Base-by-base conservation (phyloP, 2,329 filamentous ascomycete species). In the Alternaria consortialis region DNA sequence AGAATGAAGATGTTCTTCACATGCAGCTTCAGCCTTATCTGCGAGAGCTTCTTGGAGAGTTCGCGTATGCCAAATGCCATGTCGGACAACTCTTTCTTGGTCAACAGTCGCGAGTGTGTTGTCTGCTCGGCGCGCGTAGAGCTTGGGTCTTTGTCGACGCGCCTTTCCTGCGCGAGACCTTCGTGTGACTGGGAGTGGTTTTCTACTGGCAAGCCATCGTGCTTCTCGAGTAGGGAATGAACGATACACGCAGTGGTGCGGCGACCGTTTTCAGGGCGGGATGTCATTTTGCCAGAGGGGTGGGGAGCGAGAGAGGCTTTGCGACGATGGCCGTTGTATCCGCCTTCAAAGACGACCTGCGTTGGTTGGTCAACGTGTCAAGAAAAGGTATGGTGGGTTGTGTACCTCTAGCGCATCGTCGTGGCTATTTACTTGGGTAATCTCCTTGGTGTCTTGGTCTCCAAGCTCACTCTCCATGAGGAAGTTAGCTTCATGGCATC, bases 1-100 rank as follows among this genome's bases (percentile, higher is more conserved):
- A 99, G 83, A 32, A 99, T 82, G 73, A 98, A 97, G 31, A 99
- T 89, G 57, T 87, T 91, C 75, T 88, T 88, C 66, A 97, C 92
- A 54, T 90, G 90, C 67, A 97, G 88, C 76, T 90, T 91, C 64
- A 99, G 84, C 59, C 90, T 88, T 76, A 98, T 89, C 78, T 89
- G 93, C 53, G 92, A 91, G 60, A 98, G 81, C 62, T 92, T 90
- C 74, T 97, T 91, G 31, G 92, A 94, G 60, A 99, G 83, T 79
- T 97, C 93, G 48, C 95, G 86, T 59, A 98, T 95, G 27, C 94
- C 94, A 88, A 94, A 94, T 0, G 94, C 94, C 94, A 99, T 98
- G 72, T 98, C 95, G 13, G 91, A 93, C 42, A 99, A 84, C 79
- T 99, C 93, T 77, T 92, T 93, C 82, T 98, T 98, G 1, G 94